Evolutionary conservation across 2,329 filamentous ascomycete genomes (phyloP), one percentile per base, ranked within the genome.

Genomic region (Massarina eburnea): DNA sequence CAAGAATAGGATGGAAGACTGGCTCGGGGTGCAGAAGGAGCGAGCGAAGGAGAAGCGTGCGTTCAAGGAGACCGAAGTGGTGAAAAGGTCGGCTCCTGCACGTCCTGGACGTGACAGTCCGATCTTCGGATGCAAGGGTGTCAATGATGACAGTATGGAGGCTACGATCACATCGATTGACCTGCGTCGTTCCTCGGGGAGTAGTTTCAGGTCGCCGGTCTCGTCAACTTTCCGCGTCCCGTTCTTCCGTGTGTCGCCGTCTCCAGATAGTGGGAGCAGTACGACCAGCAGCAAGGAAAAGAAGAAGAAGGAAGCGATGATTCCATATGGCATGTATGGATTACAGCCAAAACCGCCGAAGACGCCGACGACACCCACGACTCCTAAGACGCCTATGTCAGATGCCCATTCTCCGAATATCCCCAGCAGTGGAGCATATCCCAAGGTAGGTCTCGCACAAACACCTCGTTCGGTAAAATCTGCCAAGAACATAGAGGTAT

Each of bases 1-100:
- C 39, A 66, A 62, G 38, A 49, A 53, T 34, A 55, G 50, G 32
- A 54, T 66, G 46, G 47, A 52, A 6, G 61, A 59, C n/a, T 69
- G 61, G 59, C 29, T 69, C 3, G 51, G 50, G 12, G 51, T 49
- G 29, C 61, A 66, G 49, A 53, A 58, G 32, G 39, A 40, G 12
- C 52, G 57, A 9, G 54, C 56, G 17, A 46, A 53, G 18, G 41
- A 45, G 6, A 56, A 51, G 18, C 59, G 58, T 20, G 47, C 34
- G 3, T 39, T 46, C 7, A 42, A 46, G 4, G 44, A 43, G 22
- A 10, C 27, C 33, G 19, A 4, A 14, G 12, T 14, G 12, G 19
- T n/a, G 35, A 44, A 10, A 49, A 50, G 8, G 43, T 48, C 41
- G n/a, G 48, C 42, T 17, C 46, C 43, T 12, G 38, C n/a, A 26